Evolutionary conservation across 1,284 basidiomycete genomes (phyloP), one percentile per base, ranked within the genome.

Genomic region (Veloboletus limbatus): DNA sequence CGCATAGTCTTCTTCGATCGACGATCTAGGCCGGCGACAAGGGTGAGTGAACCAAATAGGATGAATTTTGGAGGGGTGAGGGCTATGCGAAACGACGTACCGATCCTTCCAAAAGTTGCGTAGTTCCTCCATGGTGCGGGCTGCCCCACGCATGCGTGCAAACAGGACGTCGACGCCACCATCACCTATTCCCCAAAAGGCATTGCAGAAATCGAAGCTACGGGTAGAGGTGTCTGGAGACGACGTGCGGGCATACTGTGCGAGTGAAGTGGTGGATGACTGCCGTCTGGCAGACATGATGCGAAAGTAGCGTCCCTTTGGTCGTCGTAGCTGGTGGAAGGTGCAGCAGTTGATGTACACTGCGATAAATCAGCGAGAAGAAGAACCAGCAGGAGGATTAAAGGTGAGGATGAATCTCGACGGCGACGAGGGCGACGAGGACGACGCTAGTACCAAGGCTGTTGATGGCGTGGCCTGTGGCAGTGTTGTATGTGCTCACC

Each of bases 1-100:
- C 3, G 95, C 85, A 61, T 98, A 98, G 26, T 98, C 96, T 56
- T 97, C 95, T 66, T 99, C 95, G 54, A 98, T 94, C 24, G 74
- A 56, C 9, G 89, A 83, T 55, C 90, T 90, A 22, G 4, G 30
- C 18, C n/a, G 21, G 10, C 14, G 14, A 28, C 24, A 11, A 8
- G 26, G 17, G 33, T 31, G 32, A 56, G 45, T 4, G 36, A 33
- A 21, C 17, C 27, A 30, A n/a, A n/a, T n/a, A n/a, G n/a, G 16
- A 9, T 6, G 24, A 25, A n/a, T n/a, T n/a, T n/a, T n/a, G 37
- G 6, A 20, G 8, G 18, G 3, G 13, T 10, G 14, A 14, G 18
- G 16, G 9, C 5, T n/a, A 17, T 16, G 26, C 2, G 4, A 13
- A 16, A 7, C 14, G 40, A 55, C 80, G 50, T 59, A 94, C 84